phyloP scores from a whole-genome alignment of 768 basidiomycete species.

The Trametes coccinea region DNA sequence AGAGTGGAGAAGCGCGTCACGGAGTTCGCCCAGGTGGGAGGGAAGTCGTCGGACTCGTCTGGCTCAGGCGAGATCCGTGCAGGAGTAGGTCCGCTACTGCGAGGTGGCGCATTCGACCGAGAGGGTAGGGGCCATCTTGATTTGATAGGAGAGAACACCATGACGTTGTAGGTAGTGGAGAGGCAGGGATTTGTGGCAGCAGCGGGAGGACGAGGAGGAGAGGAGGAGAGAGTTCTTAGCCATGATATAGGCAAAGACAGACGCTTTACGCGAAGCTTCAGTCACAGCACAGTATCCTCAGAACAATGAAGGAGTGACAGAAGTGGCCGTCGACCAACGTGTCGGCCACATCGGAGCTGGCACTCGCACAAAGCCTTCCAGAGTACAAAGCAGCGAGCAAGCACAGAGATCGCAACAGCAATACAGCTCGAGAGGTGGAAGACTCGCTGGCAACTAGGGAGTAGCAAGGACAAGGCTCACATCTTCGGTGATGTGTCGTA shows the following conservation, averaged over 20 bases:
- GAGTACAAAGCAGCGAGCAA: too few species aligned
- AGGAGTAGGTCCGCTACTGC: conserved; percentile 5
- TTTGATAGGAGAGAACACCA: not conserved
- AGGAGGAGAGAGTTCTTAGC: not conserved
- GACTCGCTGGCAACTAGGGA: too few species aligned
- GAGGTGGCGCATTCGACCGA: conserved; percentile 22
- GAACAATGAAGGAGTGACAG: not conserved
- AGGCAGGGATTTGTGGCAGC: not conserved
- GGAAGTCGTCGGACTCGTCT: not conserved
- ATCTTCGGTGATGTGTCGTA: too few species aligned
- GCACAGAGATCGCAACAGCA: too few species aligned
- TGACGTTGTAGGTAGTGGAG: not conserved
- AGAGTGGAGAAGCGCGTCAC: conserved; percentile 13
- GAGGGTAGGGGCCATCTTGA: conserved; percentile 30
- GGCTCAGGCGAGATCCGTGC: not conserved
- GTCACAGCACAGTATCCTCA: not conserved
- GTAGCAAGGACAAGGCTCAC: too few species aligned
- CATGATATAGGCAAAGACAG: too few species aligned
- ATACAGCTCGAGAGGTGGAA: too few species aligned
- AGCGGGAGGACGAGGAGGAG: not conserved
- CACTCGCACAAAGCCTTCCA: too few species aligned
- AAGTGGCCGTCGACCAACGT: not conserved
- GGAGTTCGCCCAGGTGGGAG: conserved; percentile 8
- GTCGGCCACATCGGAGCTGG: too few species aligned
- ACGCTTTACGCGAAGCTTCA: not conserved